phyloP scores from a whole-genome alignment of 257 asterid species.

The Ilex aquifolium region DNA sequence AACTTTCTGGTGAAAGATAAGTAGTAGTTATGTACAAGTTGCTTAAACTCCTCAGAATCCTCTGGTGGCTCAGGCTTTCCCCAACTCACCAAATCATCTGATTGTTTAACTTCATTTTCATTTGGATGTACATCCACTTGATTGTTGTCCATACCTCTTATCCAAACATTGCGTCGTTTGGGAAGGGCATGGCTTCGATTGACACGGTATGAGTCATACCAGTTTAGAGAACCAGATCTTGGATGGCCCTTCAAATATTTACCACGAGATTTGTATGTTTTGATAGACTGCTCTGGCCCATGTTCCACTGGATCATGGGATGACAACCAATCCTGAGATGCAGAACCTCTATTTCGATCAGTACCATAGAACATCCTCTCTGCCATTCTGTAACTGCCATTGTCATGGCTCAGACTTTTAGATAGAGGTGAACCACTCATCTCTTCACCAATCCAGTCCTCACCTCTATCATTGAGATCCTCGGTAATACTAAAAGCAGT shows the following conservation, averaged over 20 bases:
- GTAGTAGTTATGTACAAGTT: conserved; percentile 17
- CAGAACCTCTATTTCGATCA: conserved; percentile 11
- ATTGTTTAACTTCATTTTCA: conserved; percentile 6
- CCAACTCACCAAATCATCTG: conserved; percentile 14
- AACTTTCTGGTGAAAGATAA: conserved; percentile 27
- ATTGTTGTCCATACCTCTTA: conserved; percentile 18
- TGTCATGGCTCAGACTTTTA: conserved; percentile 12
- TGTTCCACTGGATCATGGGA: conserved; percentile 9
- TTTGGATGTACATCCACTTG: conserved; percentile 9
- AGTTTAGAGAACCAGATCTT: conserved; percentile 6
- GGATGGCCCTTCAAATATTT: conserved; percentile 7
- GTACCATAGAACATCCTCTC: conserved; percentile 5
- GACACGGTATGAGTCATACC: background rate
- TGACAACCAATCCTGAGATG: conserved; percentile 12
- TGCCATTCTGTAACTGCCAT: background rate
- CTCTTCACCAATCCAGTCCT: conserved; percentile 15
- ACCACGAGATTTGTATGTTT: conserved; percentile 14
- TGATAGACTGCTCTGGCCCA: conserved; percentile 10
- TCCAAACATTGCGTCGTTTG: conserved; percentile 19
- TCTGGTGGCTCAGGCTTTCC: conserved; percentile 21
- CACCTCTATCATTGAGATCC: conserved; percentile 14
- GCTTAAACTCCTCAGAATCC: conserved; percentile 26
- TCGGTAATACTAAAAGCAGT: conserved; percentile 7
- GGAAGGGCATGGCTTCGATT: conserved; percentile 11
- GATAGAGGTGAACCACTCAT: conserved; percentile 5